phyloP scores from a whole-genome alignment of 805 yeast species.

The Candida hispaniensis region DNA sequence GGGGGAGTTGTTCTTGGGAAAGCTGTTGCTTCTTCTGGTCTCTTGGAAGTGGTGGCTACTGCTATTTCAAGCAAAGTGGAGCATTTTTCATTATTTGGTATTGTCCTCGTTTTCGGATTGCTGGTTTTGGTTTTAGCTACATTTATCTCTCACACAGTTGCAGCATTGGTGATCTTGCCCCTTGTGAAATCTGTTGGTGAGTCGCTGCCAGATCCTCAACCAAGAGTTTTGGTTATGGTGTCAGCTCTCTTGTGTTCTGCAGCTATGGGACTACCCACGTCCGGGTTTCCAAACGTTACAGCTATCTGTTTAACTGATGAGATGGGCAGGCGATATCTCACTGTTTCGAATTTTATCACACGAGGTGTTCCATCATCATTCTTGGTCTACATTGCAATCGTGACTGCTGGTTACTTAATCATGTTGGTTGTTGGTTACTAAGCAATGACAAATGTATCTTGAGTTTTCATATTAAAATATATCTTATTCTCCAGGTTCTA shows the following conservation, averaged over 20 bases:
- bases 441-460: background rate
- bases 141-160: constrained; percentile 93
- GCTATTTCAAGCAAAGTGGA: constrained; percentile 56
- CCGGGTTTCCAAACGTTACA: constrained; percentile 96
- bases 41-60: constrained; percentile 65
- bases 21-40: constrained; percentile 86
- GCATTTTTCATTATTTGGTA: constrained; percentile 58
- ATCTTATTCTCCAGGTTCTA: background rate
- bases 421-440: constrained; percentile 51
- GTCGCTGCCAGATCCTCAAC: constrained; percentile 52
- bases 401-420: constrained; percentile 67
- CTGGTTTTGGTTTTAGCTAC: constrained; percentile 80
- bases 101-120: constrained; percentile 68
- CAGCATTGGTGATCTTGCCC: constrained; percentile 88
- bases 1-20: constrained; percentile 95
- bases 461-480: background rate
- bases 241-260: constrained; percentile 68
- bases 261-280: constrained; percentile 96
- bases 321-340: constrained; percentile 79
- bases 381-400: constrained; percentile 58
- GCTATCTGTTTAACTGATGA: constrained; percentile 93
- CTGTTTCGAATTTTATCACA: constrained; percentile 75
- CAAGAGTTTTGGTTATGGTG: constrained; percentile 62
- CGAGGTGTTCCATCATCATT: constrained; percentile 86
- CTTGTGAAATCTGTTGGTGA: constrained; percentile 84